Percentiles rank a stretch among this genome's conserved stretches.
These are phyloP conservation scores for Globisporangium ultimum DNA, from an alignment of 352 stramenopile genomes.

Conservation along the genomic window DNA sequence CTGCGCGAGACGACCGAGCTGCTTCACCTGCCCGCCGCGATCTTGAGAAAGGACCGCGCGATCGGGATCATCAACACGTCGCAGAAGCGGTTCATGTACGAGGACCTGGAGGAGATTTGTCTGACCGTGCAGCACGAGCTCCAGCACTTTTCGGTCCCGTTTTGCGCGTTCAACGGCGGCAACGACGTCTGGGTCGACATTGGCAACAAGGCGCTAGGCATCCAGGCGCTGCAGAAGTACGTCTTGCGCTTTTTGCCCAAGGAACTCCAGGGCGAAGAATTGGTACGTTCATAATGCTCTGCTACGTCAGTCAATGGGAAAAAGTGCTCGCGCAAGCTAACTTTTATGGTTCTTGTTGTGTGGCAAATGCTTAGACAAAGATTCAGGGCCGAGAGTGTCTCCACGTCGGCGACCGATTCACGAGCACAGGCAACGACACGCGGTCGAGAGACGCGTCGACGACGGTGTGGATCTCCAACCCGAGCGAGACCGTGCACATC, in stretches of 20 bases:
- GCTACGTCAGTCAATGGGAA: no score
- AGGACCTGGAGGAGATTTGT: conserved; percentile 94
- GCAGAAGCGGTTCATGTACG: conserved; percentile 78
- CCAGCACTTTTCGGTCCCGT: conserved; percentile 76
- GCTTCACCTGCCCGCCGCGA: conserved; percentile 79
- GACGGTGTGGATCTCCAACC: conserved; percentile 95
- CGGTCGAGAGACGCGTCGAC: conserved; percentile 89
- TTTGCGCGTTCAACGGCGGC: conserved; percentile 96
- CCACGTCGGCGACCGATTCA: conserved; percentile 94
- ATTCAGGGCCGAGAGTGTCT: conserved; percentile 88
- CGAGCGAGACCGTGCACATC: conserved; percentile 93
- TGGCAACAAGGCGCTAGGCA: conserved; percentile 95
- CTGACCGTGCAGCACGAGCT: conserved; percentile 90
- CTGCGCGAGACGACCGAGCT: conserved; percentile 72
- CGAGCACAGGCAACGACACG: conserved; percentile 88
- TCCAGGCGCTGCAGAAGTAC: conserved; percentile 89
- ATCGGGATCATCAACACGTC: conserved; percentile 91
- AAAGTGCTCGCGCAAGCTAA: not conserved
- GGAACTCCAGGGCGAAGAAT: conserved; percentile 68
- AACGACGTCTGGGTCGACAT: conserved; percentile 96
- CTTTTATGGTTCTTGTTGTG: not conserved
- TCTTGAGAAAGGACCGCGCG: conserved; percentile 92
- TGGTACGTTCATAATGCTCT: conserved; percentile 24
- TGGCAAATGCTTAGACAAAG: conserved; percentile 23
- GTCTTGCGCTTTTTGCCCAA: conserved; percentile 71